These are phyloP conservation scores for Emmonsiellopsis sp. DNA, from an alignment of 2,329 filamentous ascomycete genomes.

Conservation along the genomic window DNA sequence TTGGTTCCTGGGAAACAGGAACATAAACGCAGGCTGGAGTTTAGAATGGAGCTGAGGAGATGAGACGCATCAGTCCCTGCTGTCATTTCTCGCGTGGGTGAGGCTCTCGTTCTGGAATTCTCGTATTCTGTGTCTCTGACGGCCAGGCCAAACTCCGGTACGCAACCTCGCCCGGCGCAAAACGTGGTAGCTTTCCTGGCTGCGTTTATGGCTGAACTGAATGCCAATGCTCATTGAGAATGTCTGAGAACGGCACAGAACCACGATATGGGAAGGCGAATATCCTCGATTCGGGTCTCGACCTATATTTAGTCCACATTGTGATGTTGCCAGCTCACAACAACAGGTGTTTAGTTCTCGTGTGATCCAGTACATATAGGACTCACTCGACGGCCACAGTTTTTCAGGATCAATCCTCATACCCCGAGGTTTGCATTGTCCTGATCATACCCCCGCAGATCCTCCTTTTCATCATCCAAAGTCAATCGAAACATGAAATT, in stretches of 20 bases:
- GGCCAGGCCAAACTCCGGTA: not conserved
- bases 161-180: not conserved
- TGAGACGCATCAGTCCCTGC: not conserved
- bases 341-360: not conserved
- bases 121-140: not conserved
- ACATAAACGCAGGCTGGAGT: not conserved
- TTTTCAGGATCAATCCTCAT: not conserved
- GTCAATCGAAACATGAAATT: conserved; percentile 7
- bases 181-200: not conserved
- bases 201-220: not conserved
- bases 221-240: not conserved
- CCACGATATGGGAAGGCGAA: not conserved
- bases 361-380: not conserved
- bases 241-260: not conserved
- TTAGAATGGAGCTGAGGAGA: not conserved
- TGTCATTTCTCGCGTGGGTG: not conserved
- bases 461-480: not conserved
- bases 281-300: not conserved
- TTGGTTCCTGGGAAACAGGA: not conserved
- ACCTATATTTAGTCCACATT: not conserved
- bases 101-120: not conserved
- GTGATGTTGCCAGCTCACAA: not conserved
- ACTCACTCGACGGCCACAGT: not conserved
- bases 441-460: not conserved
- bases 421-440: not conserved